Percentiles rank a stretch among this genome's conserved stretches.
These are phyloP conservation scores for Venturia aucupariae DNA, from an alignment of 2,329 filamentous ascomycete species.

Conservation along the genomic window DNA sequence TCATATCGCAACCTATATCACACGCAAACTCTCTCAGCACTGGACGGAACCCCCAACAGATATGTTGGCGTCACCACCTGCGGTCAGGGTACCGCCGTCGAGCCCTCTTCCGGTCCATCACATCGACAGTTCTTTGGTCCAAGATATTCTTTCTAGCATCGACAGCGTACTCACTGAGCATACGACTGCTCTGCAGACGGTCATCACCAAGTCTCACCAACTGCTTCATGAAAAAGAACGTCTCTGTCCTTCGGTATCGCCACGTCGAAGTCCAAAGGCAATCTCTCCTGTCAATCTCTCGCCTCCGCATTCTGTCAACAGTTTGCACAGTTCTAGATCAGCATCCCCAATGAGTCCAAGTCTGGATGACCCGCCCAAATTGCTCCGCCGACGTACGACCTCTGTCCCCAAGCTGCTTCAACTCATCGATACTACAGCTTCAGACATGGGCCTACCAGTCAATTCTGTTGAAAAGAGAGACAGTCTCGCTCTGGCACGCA, in stretches of 20 bases:
- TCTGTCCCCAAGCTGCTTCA: background rate
- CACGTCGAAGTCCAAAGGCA: background rate
- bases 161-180: conserved; percentile 34
- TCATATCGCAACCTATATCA: conserved; percentile 6
- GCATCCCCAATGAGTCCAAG: background rate
- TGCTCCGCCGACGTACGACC: background rate
- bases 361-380: background rate
- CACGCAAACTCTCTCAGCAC: conserved; percentile 4
- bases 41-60: conserved; percentile 1
- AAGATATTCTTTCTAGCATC: conserved; percentile 30
- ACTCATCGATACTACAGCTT: background rate
- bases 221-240: conserved; percentile 15
- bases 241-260: conserved; percentile 11
- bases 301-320: background rate
- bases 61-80: background rate
- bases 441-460: background rate
- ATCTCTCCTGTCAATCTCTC: background rate
- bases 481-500: background rate
- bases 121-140: conserved; percentile 23
- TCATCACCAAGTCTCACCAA: conserved; percentile 30
- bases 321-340: background rate
- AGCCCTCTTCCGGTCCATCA: conserved; percentile 19
- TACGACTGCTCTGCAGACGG: conserved; percentile 27
- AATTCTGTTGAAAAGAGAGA: background rate
- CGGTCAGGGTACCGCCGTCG: conserved; percentile 16